Evolutionary conservation across 2,329 filamentous ascomycete genomes (phyloP).

Genomic region (Fusarium keratoplasticum): DNA sequence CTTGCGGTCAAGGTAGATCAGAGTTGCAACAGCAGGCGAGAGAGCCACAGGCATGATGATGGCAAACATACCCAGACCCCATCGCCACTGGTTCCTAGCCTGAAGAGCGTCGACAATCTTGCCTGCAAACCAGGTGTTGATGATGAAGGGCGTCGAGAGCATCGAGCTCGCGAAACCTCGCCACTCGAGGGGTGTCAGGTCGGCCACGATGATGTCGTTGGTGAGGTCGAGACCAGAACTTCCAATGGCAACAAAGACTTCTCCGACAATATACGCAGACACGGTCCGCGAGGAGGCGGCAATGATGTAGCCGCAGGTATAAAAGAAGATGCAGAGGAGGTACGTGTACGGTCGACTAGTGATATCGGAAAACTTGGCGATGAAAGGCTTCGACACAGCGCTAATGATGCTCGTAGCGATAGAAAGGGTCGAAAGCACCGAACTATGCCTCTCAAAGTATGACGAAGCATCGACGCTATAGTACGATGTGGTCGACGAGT

Average conservation of each 20-base stretch:
- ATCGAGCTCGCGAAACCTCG: constrained; percentile 48
- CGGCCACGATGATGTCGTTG: constrained; percentile 72
- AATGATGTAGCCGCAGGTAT: constrained; percentile 67
- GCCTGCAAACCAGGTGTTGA: constrained; percentile 54
- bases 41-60: constrained; percentile 68
- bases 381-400: constrained; percentile 69
- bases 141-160: constrained; percentile 47
- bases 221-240: constrained; percentile 70
- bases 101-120: constrained; percentile 56
- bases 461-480: constrained; percentile 44
- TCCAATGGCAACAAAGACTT: constrained; percentile 70
- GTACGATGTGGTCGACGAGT: constrained; percentile 45
- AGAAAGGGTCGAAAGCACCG: constrained; percentile 42
- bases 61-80: constrained; percentile 70
- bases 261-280: constrained; percentile 62
- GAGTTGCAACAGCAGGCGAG: constrained; percentile 64
- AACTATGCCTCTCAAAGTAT: constrained; percentile 45
- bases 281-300: constrained; percentile 66
- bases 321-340: constrained; percentile 63
- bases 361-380: constrained; percentile 71
- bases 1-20: constrained; percentile 67
- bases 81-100: constrained; percentile 42
- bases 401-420: constrained; percentile 54
- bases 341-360: constrained; percentile 73
- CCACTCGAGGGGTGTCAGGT: constrained; percentile 64